Base-by-base conservation (phyloP, 306 rosid genomes). In the Fragaria vesca region DNA sequence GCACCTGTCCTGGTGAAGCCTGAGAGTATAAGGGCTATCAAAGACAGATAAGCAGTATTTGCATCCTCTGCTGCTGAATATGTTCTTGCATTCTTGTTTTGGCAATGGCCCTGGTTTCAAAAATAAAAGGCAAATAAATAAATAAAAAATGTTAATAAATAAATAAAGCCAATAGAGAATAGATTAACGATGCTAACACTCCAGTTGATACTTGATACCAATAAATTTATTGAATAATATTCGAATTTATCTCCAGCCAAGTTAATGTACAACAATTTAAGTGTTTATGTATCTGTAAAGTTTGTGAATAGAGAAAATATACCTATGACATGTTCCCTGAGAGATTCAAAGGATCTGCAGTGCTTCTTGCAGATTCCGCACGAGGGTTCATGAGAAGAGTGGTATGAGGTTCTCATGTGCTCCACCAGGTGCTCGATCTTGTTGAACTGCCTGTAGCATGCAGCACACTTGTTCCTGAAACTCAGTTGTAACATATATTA, bases 321-420 rank as follows among this genome's bases (percentile, higher is more conserved):
- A 92, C 99, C 99, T 50, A 87, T 89, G 63, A 96, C 92, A 82
- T 96, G 99, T 85, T 93, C 99, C 81, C 98, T 85, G 8, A 96
- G 90, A 69, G 99, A 96, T 79, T 96, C 99, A 77, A 93, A 88
- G 58, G 93, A 96, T 81, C 97, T 89, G 90, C 99, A 93, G 73
- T 93, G 99, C 80, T 96, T 96, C 81, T 76, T 81, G 78, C 99
- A 96, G 80, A 96, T 78, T n/a, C 92, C 93, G 51, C 99, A 96
- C 12, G 77, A 73, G 78, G 99, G 98, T 85, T 96, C 99, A 79
- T 96, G 98, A 86, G 54, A 87, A 0, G 99, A 96, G 87, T 96
- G 99, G 78, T 85, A 91, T 16, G 98, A 93, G 79, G 62, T 86
- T 75, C 90, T 93, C 99, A 96, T 96, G 90, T 96, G 99, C 77